phyloP scores from a whole-genome alignment of 2,329 filamentous ascomycete genomes.

The Daldinia eschscholtzii region DNA sequence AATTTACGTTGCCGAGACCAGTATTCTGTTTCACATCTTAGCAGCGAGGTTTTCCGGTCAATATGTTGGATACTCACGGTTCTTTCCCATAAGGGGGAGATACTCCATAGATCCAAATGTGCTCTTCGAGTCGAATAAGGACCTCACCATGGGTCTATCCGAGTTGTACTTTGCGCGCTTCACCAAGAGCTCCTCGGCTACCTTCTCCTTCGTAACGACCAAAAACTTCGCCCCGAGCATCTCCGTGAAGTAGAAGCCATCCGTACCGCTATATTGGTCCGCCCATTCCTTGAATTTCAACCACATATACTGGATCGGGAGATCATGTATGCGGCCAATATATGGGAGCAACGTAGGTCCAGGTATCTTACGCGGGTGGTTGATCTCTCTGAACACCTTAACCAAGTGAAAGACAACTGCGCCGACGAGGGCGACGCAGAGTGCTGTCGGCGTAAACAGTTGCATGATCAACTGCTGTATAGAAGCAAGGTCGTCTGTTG shows the following conservation, averaged over 20 bases:
- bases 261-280: constrained; percentile 49
- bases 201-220: constrained; percentile 63
- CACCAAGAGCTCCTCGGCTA: constrained; percentile 65
- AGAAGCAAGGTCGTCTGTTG: constrained; percentile 16
- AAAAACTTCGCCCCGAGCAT: constrained; percentile 56
- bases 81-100: constrained; percentile 67
- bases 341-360: constrained; percentile 54
- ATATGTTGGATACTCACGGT: constrained; percentile 56
- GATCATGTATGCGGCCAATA: constrained; percentile 59
- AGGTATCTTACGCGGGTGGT: constrained; percentile 49
- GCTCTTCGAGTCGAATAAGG: constrained; percentile 67
- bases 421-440: constrained; percentile 43
- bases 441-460: constrained; percentile 44
- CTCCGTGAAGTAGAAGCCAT: constrained; percentile 54
- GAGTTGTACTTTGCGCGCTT: constrained; percentile 66
- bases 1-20: constrained; percentile 67
- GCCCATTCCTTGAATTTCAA: constrained; percentile 63
- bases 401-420: constrained; percentile 46
- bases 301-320: constrained; percentile 65
- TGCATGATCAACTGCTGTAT: constrained; percentile 46
- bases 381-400: constrained; percentile 50
- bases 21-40: constrained; percentile 57
- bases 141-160: constrained; percentile 62
- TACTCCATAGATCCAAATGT: constrained; percentile 68
- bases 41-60: neutral